Base-by-base conservation (phyloP, 23 red algal genomes). In the Gracilariopsis chorda region DNA sequence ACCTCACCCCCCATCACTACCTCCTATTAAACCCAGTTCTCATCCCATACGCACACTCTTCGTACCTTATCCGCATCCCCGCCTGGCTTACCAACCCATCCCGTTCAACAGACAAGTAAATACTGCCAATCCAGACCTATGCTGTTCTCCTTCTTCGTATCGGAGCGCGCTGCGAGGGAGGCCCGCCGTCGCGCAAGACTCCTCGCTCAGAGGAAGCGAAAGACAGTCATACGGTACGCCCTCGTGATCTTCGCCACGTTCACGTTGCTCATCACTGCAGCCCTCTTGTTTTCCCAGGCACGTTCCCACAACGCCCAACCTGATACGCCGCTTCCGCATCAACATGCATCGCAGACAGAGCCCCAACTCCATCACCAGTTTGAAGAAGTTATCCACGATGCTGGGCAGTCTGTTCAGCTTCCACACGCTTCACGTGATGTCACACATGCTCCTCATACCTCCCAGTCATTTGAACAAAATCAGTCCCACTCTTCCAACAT, bases 81-180 rank as follows among this genome's bases (percentile, higher is more conserved):
- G n/a, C n/a, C n/a, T n/a, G n/a, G n/a, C n/a, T n/a, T n/a, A n/a
- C n/a, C n/a, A n/a, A n/a, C n/a, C n/a, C n/a, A n/a, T n/a, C n/a
- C n/a, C n/a, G n/a, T n/a, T n/a, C n/a, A n/a, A n/a, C n/a, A n/a
- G n/a, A n/a, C n/a, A n/a, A n/a, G n/a, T n/a, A n/a, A n/a, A n/a
- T n/a, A n/a, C n/a, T n/a, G n/a, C n/a, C n/a, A n/a, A n/a, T n/a
- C n/a, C n/a, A n/a, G n/a, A 46, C 17, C 12, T 23, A 73, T 73
- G 67, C 67, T 73, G 24, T 73, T 73, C 67, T 73, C 67, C 40
- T 73, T 45, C 67, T 73, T 73, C 13, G 67, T 73, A 8, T 73
- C 67, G 39, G 67, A 73, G 67, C 67, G 67, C 30, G 67, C 67
- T 9, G 67, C 67, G 28, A 17, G 40, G 47, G 67, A 73, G 20